phyloP scores from a whole-genome alignment of 2,329 filamentous ascomycete species.

The Phyllosticta capitalensis region DNA sequence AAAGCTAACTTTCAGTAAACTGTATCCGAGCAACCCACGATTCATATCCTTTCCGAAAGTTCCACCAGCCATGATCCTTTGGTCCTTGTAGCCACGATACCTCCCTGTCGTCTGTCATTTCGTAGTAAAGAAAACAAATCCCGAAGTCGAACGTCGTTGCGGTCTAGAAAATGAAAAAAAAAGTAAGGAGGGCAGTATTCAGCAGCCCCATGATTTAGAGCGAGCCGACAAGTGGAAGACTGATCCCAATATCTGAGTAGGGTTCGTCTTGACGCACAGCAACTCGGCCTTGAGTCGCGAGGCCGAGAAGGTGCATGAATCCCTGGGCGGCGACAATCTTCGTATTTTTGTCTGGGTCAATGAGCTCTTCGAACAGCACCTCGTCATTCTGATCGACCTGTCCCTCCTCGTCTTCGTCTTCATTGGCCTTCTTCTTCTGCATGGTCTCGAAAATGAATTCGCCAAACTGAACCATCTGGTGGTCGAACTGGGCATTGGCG shows the following conservation, averaged over 20 bases:
- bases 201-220: background rate
- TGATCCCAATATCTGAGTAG: slow-evolving; percentile 29
- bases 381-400: slow-evolving; percentile 14
- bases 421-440: slow-evolving; percentile 17
- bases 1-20: background rate
- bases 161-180: background rate
- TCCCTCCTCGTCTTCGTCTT: background rate
- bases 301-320: slow-evolving; percentile 30
- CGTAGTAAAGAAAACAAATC: too few relatives aligned
- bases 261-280: slow-evolving; percentile 49
- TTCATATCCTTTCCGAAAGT: background rate
- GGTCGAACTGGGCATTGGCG: slow-evolving; percentile 44
- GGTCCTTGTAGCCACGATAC: background rate
- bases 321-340: slow-evolving; percentile 53
- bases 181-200: too few relatives aligned
- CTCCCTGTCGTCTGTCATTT: too few relatives aligned
- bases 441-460: slow-evolving; percentile 40
- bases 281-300: slow-evolving; percentile 51
- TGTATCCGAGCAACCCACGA: background rate
- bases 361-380: slow-evolving; percentile 60
- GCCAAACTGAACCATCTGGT: slow-evolving; percentile 54
- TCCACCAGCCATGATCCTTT: background rate
- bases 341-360: slow-evolving; percentile 47
- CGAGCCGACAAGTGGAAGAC: background rate
- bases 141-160: too few relatives aligned